These are phyloP conservation scores for Fusarium pseudonygamai DNA, from an alignment of 2,329 filamentous ascomycete genomes.

Conservation along the genomic window DNA sequence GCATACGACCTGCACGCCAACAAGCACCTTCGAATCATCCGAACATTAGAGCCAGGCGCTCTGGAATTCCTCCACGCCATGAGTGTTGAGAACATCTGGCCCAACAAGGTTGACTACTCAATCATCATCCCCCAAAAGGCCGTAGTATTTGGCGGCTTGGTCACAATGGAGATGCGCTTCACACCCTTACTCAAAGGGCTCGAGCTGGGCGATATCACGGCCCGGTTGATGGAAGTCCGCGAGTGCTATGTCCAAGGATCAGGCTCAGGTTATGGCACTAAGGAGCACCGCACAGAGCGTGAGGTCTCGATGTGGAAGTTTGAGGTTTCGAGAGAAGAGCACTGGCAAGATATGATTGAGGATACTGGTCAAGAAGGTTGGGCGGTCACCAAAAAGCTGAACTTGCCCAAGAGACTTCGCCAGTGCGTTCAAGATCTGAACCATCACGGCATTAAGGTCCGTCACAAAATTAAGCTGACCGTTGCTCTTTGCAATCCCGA, in stretches of 20 bases:
- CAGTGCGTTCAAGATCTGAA: slow-evolving; percentile 91
- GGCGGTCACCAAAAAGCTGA: slow-evolving; percentile 67
- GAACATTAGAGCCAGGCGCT: slow-evolving; percentile 78
- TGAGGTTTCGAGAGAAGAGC: slow-evolving; percentile 63
- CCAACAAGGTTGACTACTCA: slow-evolving; percentile 96
- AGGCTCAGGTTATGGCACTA: slow-evolving; percentile 55
- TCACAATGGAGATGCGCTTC: slow-evolving; percentile 86
- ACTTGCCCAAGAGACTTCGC: slow-evolving; percentile 82
- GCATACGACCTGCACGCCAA: slow-evolving; percentile 85
- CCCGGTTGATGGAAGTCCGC: slow-evolving; percentile 82
- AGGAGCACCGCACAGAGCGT: slow-evolving; percentile 70
- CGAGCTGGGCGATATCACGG: slow-evolving; percentile 81
- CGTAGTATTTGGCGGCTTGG: slow-evolving; percentile 88
- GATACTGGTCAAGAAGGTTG: slow-evolving; percentile 74
- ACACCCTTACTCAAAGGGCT: slow-evolving; percentile 90
- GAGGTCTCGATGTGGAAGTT: slow-evolving; percentile 70
- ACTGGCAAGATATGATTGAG: slow-evolving; percentile 75
- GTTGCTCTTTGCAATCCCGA: slow-evolving; percentile 95
- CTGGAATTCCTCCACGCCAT: slow-evolving; percentile 86
- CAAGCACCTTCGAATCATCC: slow-evolving; percentile 80
- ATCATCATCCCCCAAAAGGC: slow-evolving; percentile 94
- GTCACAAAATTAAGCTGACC: slow-evolving; percentile 91
- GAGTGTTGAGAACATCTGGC: slow-evolving; percentile 97
- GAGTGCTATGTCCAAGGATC: slow-evolving; percentile 67
- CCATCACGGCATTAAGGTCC: slow-evolving; percentile 86